Evolutionary conservation across 192 early-diverging fungal genomes (phyloP).

Genomic region (Helicostylum pulchrum): DNA sequence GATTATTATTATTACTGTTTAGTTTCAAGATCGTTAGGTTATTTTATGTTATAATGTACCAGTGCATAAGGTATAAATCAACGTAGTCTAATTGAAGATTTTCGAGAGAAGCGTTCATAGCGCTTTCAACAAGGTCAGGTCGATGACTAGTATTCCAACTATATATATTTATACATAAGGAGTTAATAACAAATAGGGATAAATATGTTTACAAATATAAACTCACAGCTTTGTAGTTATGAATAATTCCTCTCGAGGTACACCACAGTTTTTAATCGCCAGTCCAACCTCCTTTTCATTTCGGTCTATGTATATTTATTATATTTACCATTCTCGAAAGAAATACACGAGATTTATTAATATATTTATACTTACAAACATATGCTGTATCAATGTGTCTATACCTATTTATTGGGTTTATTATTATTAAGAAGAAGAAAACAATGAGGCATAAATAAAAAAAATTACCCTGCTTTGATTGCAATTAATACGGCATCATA

Average conservation of each 20-base stretch:
- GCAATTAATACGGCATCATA: conserved; percentile 65
- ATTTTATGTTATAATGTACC: conserved; percentile 9
- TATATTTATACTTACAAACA: conserved; percentile 23
- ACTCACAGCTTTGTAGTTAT: conserved; percentile 63
- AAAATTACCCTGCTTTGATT: conserved; percentile 58
- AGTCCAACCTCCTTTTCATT: conserved; percentile 82
- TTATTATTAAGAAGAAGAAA: not conserved
- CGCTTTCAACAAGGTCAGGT: conserved; percentile 57
- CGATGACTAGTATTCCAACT: conserved; percentile 51
- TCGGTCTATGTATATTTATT: conserved; percentile 48
- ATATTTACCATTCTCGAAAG: not conserved
- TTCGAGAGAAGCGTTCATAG: conserved; percentile 60
- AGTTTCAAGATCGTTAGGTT: too few relatives aligned
- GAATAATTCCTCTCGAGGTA: conserved; percentile 72
- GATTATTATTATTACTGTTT: too few relatives aligned
- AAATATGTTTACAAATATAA: not conserved
- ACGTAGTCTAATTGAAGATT: conserved; percentile 75
- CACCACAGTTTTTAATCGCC: conserved; percentile 55
- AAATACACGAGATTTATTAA: not conserved
- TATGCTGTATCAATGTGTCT: conserved; percentile 34
- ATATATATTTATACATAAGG: not conserved
- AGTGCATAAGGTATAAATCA: conserved; percentile 68
- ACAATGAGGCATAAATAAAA: not conserved
- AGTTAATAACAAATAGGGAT: too few relatives aligned
- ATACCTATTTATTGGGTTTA: conserved; percentile 16